A percentile compares a stretch with the other conserved stretches of the same genome.
Conservation (phyloP, 352 stramenopile genomes). For the Phytophthora fragariae region DNA sequence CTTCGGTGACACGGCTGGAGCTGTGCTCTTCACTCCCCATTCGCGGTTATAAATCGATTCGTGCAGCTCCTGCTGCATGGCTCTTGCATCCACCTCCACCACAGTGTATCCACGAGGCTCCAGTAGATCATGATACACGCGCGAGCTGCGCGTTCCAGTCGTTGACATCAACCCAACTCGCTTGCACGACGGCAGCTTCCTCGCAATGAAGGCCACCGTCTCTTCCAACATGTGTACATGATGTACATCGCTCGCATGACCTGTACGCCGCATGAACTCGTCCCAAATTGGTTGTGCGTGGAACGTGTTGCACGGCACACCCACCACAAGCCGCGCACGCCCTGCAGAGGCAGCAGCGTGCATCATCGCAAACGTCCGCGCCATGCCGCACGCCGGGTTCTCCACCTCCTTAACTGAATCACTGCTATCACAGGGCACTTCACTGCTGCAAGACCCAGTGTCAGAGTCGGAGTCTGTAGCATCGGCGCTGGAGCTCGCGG, state of each 20-base stretch:
- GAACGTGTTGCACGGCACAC: constrained; percentile 83
- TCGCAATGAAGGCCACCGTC: constrained; percentile 65
- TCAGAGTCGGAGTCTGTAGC: constrained; percentile 34
- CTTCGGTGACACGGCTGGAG: constrained; percentile 58
- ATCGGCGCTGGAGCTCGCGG: constrained; percentile 15
- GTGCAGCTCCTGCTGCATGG: constrained; percentile 67
- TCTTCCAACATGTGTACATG: constrained; percentile 82
- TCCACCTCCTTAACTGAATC: constrained; percentile 41
- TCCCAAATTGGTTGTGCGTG: constrained; percentile 77
- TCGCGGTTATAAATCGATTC: constrained; percentile 78
- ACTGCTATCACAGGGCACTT: background rate
- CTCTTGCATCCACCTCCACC: constrained; percentile 53
- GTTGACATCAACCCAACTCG: constrained; percentile 73
- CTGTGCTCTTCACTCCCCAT: constrained; percentile 83
- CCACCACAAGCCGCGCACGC: constrained; percentile 56
- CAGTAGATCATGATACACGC: constrained; percentile 77
- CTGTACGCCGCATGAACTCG: constrained; percentile 65
- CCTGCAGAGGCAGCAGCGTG: constrained; percentile 46
- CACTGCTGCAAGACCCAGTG: background rate
- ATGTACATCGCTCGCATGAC: constrained; percentile 16
- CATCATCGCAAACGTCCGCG: constrained; percentile 80
- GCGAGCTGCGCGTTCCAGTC: constrained; percentile 65
- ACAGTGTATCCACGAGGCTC: constrained; percentile 65
- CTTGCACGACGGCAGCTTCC: constrained; percentile 52
- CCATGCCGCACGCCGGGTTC: constrained; percentile 79